A percentile compares a stretch with the other conserved stretches of the same genome.
These are phyloP conservation scores for Alloascoidea hylecoeti DNA, from an alignment of 805 yeast genomes.

Conservation along the genomic window DNA sequence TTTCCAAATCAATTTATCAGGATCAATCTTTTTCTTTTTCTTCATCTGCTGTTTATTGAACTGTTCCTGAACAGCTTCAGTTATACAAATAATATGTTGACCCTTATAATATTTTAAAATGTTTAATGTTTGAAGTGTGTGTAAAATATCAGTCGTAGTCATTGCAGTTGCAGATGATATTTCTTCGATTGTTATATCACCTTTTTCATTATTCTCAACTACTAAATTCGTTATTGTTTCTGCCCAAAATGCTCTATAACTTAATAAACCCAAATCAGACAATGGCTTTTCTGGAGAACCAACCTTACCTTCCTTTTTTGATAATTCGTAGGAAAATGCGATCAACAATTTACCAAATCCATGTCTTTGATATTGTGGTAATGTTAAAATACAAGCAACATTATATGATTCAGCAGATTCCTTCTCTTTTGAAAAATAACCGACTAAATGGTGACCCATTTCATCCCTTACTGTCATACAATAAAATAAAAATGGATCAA, in stretches of 20 bases:
- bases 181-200: conserved; percentile 73
- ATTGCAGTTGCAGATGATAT: conserved; percentile 75
- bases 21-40: conserved; percentile 64
- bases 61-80: conserved; percentile 66
- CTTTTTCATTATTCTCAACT: conserved; percentile 47
- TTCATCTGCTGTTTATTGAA: conserved; percentile 61
- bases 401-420: conserved; percentile 92
- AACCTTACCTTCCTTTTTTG: conserved; percentile 74
- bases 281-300: conserved; percentile 98
- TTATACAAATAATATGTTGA: conserved; percentile 79
- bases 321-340: conserved; percentile 85
- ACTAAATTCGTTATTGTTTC: conserved; percentile 69
- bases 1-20: conserved; percentile 68
- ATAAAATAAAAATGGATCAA: conserved; percentile 92
- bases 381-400: conserved; percentile 90
- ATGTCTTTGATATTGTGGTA: conserved; percentile 92
- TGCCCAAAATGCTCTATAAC: conserved; percentile 95
- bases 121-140: conserved; percentile 82
- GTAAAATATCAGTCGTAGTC: conserved; percentile 93
- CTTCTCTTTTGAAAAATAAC: conserved; percentile 93
- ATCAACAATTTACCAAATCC: conserved; percentile 89
- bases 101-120: conserved; percentile 90
- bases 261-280: conserved; percentile 83
- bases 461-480: conserved; percentile 89
- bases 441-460: conserved; percentile 90